Percentiles rank a stretch among this genome's conserved stretches.
These are phyloP conservation scores for Colletotrichum sp. DNA, from an alignment of 2,329 filamentous ascomycete genomes.

Conservation along the genomic window DNA sequence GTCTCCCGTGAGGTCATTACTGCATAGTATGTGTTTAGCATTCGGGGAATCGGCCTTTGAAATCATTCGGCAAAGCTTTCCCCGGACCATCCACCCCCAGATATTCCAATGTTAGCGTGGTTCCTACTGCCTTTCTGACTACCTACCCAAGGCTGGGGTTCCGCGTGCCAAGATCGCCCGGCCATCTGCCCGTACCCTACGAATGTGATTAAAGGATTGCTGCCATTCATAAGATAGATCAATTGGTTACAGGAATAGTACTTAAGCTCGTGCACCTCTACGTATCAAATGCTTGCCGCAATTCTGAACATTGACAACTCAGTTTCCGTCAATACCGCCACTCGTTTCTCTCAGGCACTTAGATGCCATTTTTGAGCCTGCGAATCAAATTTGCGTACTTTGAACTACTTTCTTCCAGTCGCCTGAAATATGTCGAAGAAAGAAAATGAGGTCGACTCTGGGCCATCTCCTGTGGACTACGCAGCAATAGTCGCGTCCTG, in stretches of 20 bases:
- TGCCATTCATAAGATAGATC: background rate
- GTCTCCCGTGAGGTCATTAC: background rate
- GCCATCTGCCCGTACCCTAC: background rate
- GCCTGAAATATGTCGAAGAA: background rate
- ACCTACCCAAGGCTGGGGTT: background rate
- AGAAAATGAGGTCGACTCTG: background rate
- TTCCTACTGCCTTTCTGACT: background rate
- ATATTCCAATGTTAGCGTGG: background rate
- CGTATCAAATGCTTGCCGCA: background rate
- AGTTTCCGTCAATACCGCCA: background rate
- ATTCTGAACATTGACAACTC: background rate
- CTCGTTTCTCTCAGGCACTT: background rate
- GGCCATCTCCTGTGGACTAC: conserved; percentile 16
- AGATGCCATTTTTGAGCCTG: background rate
- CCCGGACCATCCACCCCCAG: background rate
- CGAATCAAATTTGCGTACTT: background rate
- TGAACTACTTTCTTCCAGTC: background rate
- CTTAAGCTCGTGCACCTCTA: background rate
- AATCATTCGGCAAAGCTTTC: background rate
- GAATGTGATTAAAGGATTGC: background rate
- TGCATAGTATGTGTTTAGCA: background rate
- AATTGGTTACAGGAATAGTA: background rate
- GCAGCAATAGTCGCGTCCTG: background rate
- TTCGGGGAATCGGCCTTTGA: background rate
- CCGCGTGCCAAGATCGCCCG: background rate